Evolutionary conservation across 352 stramenopile genomes (phyloP), one percentile per base, ranked within the genome.

Genomic region (Globisporangium middletonii): DNA sequence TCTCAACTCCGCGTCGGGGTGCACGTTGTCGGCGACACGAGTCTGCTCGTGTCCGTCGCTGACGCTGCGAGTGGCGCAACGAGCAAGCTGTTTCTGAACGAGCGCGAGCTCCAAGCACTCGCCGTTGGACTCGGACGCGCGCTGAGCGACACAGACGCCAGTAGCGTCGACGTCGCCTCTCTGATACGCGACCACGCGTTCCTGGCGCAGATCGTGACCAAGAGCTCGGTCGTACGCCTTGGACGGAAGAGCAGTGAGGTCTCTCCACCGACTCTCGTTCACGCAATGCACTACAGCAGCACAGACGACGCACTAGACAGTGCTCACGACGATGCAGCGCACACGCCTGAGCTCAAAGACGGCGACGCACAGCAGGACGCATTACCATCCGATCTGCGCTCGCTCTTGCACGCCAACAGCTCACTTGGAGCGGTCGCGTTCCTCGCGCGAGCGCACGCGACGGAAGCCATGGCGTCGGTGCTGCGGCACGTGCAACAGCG

Each of bases 361-460:
- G 33, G 12, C 19, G 16, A 12, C 5, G 5, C 18, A 16, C n/a
- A 2, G 11, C 33, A 38, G 19, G 47, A 19, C 12, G 23, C 35
- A 50, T 49, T 41, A 3, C 37, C 26, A 19, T 35, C 56, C 4
- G 64, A 71, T 6, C 47, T 78, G 3, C 44, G 62, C 30, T 8
- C 53, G 15, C 41, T 77, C 11, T 19, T 85, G 0, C 42, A 62
- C 19, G 26, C 54, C 0, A 83, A 67, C 49, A 68, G 56, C 23
- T 38, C 57, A 4, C 56, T 81, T 30, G 69, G 66, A 0, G 63
- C 66, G 23, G 50, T 84, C 11, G 75, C 71, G 3, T 69, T 85
- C 18, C 53, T 92, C 30, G 65, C 72, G 0, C 73, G 79, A n/a
- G 64, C 68, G 26, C 75, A 81, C 49, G 67, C 69, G 2, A 72